phyloP scores from a whole-genome alignment of 2,329 filamentous ascomycete species.

The Beauveria medogensis region DNA sequence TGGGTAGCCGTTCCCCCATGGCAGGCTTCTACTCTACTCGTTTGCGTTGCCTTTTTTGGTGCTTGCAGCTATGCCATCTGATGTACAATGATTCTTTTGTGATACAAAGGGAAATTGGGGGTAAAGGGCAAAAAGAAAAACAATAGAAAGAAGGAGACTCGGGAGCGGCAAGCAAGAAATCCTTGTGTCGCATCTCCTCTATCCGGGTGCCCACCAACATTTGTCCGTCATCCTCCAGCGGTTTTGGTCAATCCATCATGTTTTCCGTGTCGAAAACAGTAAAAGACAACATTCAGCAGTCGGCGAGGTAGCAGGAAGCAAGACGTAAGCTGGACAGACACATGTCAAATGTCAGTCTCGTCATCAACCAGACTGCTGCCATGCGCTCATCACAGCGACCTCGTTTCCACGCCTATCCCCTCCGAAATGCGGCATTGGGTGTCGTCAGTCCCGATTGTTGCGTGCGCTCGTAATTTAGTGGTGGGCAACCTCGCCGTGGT shows the following conservation, averaged over 20 bases:
- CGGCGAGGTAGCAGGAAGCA: not conserved
- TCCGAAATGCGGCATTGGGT: no score
- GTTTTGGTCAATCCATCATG: not conserved
- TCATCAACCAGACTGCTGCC: not conserved
- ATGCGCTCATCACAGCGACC: no score
- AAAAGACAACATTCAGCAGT: conserved; percentile 13
- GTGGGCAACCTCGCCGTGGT: conserved; percentile 60
- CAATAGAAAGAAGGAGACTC: not conserved
- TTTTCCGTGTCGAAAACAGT: not conserved
- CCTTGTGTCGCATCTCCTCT: not conserved
- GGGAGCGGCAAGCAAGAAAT: not conserved
- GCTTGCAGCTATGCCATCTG: conserved; percentile 8
- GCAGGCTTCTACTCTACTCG: not conserved
- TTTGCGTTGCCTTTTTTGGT: not conserved
- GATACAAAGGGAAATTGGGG: not conserved
- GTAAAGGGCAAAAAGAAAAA: not conserved
- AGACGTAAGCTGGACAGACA: no score
- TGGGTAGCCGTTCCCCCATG: not conserved
- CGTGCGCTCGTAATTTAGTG: conserved; percentile 35
- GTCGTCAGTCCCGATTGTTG: no score
- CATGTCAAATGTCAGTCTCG: not conserved
- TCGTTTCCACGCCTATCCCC: not conserved
- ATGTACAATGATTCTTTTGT: conserved; percentile 10
- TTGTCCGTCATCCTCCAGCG: conserved; percentile 2
- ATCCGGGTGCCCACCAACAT: not conserved